A percentile compares a stretch with the other conserved stretches of the same genome.
These are phyloP conservation scores for Fraxinus paxiana DNA, from an alignment of 305 asterid species.

Conservation along the genomic window DNA sequence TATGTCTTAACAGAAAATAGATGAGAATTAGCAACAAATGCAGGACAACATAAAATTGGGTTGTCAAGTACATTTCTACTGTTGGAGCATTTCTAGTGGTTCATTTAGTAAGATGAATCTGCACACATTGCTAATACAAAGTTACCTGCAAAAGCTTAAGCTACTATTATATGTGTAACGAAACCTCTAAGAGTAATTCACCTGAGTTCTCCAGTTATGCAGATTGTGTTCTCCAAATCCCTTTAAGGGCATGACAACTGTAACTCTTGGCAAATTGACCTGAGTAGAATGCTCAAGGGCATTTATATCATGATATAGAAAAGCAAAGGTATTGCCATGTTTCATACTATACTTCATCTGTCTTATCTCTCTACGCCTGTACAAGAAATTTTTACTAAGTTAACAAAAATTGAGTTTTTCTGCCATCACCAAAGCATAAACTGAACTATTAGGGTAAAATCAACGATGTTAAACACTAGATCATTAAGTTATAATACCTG, in stretches of 20 bases:
- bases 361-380: conserved; percentile 82
- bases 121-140: background rate
- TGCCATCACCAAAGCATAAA: conserved; percentile 7
- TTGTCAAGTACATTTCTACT: conserved; percentile 7
- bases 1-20: conserved; percentile 7
- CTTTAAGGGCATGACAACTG: conserved; percentile 96
- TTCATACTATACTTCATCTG: conserved; percentile 48
- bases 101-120: conserved; percentile 3
- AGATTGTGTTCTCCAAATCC: conserved; percentile 97
- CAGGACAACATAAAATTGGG: conserved; percentile 12
- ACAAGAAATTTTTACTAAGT: conserved; percentile 13
- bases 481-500: conserved; percentile 46
- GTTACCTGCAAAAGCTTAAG: conserved; percentile 13
- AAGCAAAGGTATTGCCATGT: conserved; percentile 70
- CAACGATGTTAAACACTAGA: conserved; percentile 11
- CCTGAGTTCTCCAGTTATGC: conserved; percentile 98
- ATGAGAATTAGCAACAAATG: background rate
- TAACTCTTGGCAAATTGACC: conserved; percentile 72
- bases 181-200: conserved; percentile 28
- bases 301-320: conserved; percentile 64
- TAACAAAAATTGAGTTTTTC: conserved; percentile 2
- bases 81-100: background rate
- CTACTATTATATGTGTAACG: conserved; percentile 16
- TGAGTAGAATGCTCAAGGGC: conserved; percentile 89
- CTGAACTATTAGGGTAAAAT: conserved; percentile 3